Evolutionary conservation across 169 alveolate genomes (phyloP).

Genomic region (Blepharisma undulans): DNA sequence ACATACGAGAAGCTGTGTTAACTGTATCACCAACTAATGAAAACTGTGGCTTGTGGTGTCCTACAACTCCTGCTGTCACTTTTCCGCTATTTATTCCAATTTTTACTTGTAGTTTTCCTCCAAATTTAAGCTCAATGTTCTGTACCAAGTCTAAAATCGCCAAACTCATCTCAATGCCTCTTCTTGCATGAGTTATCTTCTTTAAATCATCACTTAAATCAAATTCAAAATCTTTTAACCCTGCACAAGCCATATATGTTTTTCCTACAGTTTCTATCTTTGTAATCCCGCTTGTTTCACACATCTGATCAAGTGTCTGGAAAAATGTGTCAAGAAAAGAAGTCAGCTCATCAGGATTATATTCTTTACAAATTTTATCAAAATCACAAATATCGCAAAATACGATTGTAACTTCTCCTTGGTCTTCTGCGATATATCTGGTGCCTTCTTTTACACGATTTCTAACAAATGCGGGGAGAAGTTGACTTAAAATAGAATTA

Average conservation of each 20-base stretch:
- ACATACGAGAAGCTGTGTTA: slow-evolving; percentile 85
- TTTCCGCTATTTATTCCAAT: slow-evolving; percentile 87
- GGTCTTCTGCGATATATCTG: slow-evolving; percentile 47
- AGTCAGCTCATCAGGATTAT: slow-evolving; percentile 46
- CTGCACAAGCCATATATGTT: slow-evolving; percentile 75
- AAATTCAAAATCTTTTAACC: slow-evolving; percentile 45
- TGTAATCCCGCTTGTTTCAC: slow-evolving; percentile 48
- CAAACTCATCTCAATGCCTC: slow-evolving; percentile 70
- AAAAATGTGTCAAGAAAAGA: slow-evolving; percentile 50
- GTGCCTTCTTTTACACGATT: slow-evolving; percentile 56
- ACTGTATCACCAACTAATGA: slow-evolving; percentile 88
- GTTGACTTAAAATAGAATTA: not conserved
- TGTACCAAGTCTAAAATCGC: slow-evolving; percentile 58
- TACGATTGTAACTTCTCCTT: slow-evolving; percentile 57
- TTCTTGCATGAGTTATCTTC: slow-evolving; percentile 56
- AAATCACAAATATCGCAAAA: slow-evolving; percentile 67
- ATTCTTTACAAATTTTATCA: slow-evolving; percentile 48
- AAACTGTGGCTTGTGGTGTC: slow-evolving; percentile 88
- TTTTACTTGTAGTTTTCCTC: slow-evolving; percentile 73
- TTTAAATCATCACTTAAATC: not conserved
- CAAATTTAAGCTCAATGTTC: slow-evolving; percentile 48
- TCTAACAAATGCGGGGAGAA: slow-evolving; percentile 51
- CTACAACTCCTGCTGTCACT: slow-evolving; percentile 89
- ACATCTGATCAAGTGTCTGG: slow-evolving; percentile 51
- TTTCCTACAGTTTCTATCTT: slow-evolving; percentile 76